Conservation (phyloP, 345 rosid genomes). For the Gossypium rotundifolium region DNA sequence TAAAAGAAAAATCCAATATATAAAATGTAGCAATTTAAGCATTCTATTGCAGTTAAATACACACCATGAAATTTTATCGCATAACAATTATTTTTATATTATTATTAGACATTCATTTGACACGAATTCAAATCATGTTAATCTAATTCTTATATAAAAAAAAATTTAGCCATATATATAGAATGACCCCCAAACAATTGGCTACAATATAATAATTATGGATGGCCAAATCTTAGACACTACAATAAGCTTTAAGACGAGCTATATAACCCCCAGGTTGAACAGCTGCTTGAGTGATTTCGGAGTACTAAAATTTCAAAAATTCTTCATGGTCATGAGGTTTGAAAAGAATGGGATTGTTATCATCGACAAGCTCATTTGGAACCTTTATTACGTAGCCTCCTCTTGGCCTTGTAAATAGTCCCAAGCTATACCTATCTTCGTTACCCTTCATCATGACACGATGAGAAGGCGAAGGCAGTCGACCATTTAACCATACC, state of each 20-base stretch:
- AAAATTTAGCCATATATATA: too few species aligned
- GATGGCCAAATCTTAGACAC: constrained; percentile 19
- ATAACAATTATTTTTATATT: too few species aligned
- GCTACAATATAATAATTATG: background rate
- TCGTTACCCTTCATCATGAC: constrained; percentile 19
- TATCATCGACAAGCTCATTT: constrained; percentile 11
- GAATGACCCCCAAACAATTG: background rate
- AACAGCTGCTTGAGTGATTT: constrained; percentile 33
- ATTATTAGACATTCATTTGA: too few species aligned
- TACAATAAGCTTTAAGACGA: constrained; percentile 41
- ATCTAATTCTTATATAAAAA: too few species aligned
- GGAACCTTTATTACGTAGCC: constrained; percentile 14
- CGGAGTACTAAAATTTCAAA: constrained; percentile 30
- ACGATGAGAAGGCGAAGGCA: background rate
- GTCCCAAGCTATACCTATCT: background rate
- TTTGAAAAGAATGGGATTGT: background rate
- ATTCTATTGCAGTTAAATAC: too few species aligned
- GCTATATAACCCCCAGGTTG: constrained; percentile 4
- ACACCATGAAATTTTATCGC: too few species aligned
- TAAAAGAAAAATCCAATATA: too few species aligned
- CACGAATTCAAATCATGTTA: too few species aligned
- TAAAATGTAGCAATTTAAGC: too few species aligned
- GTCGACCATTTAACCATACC: constrained; percentile 11
- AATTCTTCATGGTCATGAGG: background rate
- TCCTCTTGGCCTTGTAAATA: background rate